A percentile compares a stretch with the other conserved stretches of the same genome.
phyloP scores from a whole-genome alignment of 176 grass and related monocot genomes.

The Avena atlantica region DNA sequence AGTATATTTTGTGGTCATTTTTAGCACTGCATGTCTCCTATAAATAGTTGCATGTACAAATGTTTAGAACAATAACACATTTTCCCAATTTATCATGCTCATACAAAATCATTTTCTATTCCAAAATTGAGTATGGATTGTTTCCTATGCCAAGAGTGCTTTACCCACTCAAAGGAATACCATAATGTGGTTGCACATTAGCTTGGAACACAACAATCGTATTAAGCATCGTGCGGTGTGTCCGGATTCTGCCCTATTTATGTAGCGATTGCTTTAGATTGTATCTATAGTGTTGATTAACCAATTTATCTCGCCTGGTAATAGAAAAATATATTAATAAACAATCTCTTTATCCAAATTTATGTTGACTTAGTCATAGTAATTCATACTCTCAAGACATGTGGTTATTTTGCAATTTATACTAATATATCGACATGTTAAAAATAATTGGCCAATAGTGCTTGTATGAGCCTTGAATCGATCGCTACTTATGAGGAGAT shows the following conservation, averaged over 20 bases:
- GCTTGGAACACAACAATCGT: neutral
- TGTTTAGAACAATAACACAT: neutral
- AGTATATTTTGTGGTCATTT: neutral
- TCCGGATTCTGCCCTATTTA: neutral
- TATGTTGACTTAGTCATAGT: too few relatives aligned
- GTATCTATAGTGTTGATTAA: too few relatives aligned
- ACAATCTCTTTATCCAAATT: too few relatives aligned
- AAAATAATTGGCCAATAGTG: too few relatives aligned
- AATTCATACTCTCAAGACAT: too few relatives aligned
- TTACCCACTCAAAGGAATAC: neutral
- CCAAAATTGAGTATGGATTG: neutral
- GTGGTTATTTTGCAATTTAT: too few relatives aligned
- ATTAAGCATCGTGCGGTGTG: neutral
- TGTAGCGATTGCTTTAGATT: neutral
- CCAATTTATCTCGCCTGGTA: rapidly evolving
- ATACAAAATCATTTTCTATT: neutral
- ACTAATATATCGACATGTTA: too few relatives aligned
- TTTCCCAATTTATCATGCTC: neutral
- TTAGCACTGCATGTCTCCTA: neutral
- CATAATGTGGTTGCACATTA: neutral
- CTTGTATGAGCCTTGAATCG: too few relatives aligned
- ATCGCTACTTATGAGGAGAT: too few relatives aligned
- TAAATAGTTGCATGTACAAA: neutral
- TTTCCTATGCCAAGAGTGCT: neutral
- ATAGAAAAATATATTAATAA: too few relatives aligned